Conservation (phyloP, 257 asterid species). For the Przewalskia tangutica region DNA sequence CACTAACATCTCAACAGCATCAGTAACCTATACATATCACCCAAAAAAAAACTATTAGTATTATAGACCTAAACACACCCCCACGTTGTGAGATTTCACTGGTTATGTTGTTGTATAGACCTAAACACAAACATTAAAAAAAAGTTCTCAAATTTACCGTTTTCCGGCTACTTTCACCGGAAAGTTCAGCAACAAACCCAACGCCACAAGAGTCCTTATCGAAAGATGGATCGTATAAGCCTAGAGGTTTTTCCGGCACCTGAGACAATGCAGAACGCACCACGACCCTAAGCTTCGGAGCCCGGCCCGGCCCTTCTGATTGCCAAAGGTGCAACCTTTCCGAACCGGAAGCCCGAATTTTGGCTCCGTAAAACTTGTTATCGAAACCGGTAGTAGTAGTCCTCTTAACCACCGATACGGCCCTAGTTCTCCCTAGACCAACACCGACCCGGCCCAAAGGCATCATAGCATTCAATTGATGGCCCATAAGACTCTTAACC, state of each 20-base stretch:
- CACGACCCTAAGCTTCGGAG: conserved; percentile 45
- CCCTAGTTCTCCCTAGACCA: conserved; percentile 11
- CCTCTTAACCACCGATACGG: conserved; percentile 13
- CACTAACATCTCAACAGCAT: conserved; percentile 92
- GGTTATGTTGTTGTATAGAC: too few relatives aligned
- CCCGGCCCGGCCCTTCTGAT: conserved; percentile 42
- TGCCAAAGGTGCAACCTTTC: conserved; percentile 50
- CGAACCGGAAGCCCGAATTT: conserved; percentile 33
- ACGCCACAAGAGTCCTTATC: conserved; percentile 99
- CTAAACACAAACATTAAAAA: not conserved
- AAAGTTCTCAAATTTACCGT: conserved; percentile 37
- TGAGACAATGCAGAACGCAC: conserved; percentile 62
- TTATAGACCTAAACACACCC: not conserved
- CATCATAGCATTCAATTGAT: conserved; percentile 41
- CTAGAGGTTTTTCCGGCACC: conserved; percentile 94
- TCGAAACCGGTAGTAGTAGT: conserved; percentile 8
- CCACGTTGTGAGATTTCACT: too few relatives aligned
- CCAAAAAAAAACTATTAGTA: too few relatives aligned
- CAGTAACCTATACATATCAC: conserved; percentile 53
- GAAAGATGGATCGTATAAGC: conserved; percentile 79
- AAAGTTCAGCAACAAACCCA: conserved; percentile 95
- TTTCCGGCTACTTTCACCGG: conserved; percentile 90
- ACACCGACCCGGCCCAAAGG: conserved; percentile 39
- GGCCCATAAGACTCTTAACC: conserved; percentile 39
- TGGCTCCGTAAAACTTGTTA: conserved; percentile 37